phyloP scores from a whole-genome alignment of 257 asterid species.

The Asclepias syriaca region DNA sequence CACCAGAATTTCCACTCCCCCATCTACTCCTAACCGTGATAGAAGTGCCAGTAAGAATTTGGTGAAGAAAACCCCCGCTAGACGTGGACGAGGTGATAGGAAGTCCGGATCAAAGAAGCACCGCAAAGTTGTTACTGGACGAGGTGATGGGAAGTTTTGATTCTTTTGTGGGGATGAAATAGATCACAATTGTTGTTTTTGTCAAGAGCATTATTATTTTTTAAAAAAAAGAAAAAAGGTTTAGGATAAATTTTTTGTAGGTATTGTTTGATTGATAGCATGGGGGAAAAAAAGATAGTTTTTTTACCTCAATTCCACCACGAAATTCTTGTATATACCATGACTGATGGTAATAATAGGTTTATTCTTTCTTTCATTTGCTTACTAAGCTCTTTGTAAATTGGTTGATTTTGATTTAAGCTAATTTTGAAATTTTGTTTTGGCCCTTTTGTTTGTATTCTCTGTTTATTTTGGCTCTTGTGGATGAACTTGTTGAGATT shows the following conservation, averaged over 20 bases:
- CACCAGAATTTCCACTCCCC: constrained; percentile 32
- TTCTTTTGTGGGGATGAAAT: constrained; percentile 10
- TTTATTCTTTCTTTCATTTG: neutral
- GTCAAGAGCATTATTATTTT: neutral
- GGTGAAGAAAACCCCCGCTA: constrained; percentile 28
- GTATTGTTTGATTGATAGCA: constrained; percentile 7
- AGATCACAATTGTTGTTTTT: constrained; percentile 8
- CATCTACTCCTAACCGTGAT: constrained; percentile 25
- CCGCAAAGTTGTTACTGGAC: constrained; percentile 46
- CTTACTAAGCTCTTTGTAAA: neutral
- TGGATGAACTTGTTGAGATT: no score
- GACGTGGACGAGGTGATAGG: constrained; percentile 64
- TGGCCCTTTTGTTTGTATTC: no score
- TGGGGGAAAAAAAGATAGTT: neutral
- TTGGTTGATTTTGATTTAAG: neutral
- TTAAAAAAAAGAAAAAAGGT: neutral
- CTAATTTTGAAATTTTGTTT: no score
- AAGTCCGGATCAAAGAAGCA: constrained; percentile 65
- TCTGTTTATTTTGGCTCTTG: no score
- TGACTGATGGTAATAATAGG: constrained; percentile 7
- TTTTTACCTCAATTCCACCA: neutral
- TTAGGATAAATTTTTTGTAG: constrained; percentile 28
- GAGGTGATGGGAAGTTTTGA: constrained; percentile 25
- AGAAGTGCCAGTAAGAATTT: constrained; percentile 24
- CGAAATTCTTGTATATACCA: constrained; percentile 18